Evolutionary conservation across 768 basidiomycete species (phyloP), one percentile per base, ranked within the genome.

Genomic region (Termitomyces heimii): DNA sequence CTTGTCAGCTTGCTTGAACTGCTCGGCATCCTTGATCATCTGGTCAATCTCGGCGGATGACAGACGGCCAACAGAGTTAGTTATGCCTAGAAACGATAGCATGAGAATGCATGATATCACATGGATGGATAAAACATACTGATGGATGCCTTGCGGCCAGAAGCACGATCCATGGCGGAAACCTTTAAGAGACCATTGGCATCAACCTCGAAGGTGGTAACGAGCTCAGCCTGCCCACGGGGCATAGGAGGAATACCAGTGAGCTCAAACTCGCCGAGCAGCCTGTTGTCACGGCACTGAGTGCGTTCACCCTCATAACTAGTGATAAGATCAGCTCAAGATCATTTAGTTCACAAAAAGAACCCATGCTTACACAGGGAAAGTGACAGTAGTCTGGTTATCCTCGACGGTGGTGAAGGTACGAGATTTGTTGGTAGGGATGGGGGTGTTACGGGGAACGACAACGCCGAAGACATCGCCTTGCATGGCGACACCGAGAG

Each of bases 331-430:
- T 47, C 47, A 60, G 26, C 59, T 67, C 24, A 2, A 50, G 28
- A n/a, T 16, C 12, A 16, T 40, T 8, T 7, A 45, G 35, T n/a
- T 20, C 1, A 20, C 35, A 50, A 53, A 20, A 13, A 35, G 12
- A 47, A 35, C 62, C 40, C 34, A 16, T 12, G 69, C 84, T 68
- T 77, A 88, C 85, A 99, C 97, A 66, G 97, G 97, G 93, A 98
- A 99, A 63, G 96, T 98, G 78, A 99, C 97, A 60, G 92, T 96
- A 60, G 97, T 99, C 78, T 98, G 97, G 83, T 98, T 99, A 82
- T 99, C 97, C 84, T 99, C 97, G 62, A 99, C 97, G 54, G 97
- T 99, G 65, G 97, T 99, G 84, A 99, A 99, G 51, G 91, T 92
- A 70, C 97, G 84, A 39, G 94, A 95, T 80, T 98, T 99, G 86